Evolutionary conservation across 1,139 yeast genomes (phyloP), one percentile per base, ranked within the genome.

Genomic region (Wickerhamomyces sp.): DNA sequence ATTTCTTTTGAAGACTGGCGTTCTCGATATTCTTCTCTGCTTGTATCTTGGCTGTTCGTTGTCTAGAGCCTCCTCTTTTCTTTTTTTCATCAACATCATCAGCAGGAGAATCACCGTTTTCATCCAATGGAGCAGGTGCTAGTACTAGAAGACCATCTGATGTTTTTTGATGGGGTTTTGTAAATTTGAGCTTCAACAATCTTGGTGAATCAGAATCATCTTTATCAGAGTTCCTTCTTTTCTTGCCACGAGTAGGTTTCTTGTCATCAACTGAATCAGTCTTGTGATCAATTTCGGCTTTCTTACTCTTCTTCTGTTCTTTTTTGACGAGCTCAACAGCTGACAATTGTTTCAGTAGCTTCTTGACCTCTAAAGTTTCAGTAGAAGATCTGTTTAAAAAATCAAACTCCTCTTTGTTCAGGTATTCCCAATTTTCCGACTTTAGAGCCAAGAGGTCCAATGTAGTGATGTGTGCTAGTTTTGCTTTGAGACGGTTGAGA

Each of bases 311-410:
- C 45, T 50, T 50, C 27, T 48, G 18, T 31, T 53, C 57, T 37
- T 52, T 57, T 39, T 48, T 51, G n/a, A 47, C 42, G 14, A 58
- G 36, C 18, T 58, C 60, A 36, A 52, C 47, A 26, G 52, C 15
- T 27, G 60, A 52, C 18, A 58, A 47, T 39, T 57, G 62, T 41
- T 59, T 58, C 40, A 60, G 34, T 23, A 60, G 45, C 40, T 58
- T 60, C 49, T 58, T 59, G 11, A 59, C 52, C 18, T 53, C 56
- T 7, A 52, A 45, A 29, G 47, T 55, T 26, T 61, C 64, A 8
- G 47, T 42, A 6, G 59, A 54, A 6, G 62, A 51, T 41, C 45
- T 51, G 37, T 53, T 54, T 23, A 58, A 41, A 43, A 54, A 56
- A 14, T 57, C 57, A 33, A 52, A 45, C 44, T 57, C 55, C 42